Evolutionary conservation across 208 protist species (phyloP), one percentile per base, ranked within the genome.

Genomic region (Trypanosomatidae sp.): DNA sequence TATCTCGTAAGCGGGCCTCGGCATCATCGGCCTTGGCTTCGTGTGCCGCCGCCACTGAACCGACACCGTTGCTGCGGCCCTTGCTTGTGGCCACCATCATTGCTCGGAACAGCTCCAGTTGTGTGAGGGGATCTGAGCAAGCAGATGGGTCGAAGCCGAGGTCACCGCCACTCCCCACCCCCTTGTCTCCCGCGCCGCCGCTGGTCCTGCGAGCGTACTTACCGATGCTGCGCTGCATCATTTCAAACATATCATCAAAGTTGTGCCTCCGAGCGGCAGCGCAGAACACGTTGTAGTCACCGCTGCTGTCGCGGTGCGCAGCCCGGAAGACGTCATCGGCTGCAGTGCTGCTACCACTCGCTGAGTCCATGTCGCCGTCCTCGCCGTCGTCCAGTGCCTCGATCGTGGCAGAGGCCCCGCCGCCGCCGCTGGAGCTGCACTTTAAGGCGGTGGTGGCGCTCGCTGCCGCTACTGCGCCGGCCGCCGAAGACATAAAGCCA

Each of bases 31-130:
- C 1, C 58, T 77, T 77, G 25, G 49, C 66, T 19, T 77, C 74
- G 6, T 47, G 41, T n/a, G 66, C 69, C 19, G 41, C 73, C 7
- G 56, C 47, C 6, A 33, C 74, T 44, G 47, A 41, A 47, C 56
- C 66, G 25, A 13, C 49, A 41, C 39, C 56, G 41, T 7, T 59
- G 59, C 46, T 52, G 52, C 75, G 69, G 68, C 75, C 62, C 62
- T 74, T 79, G 36, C 75, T 79, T 33, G 75, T 74, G 9, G 75
- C 75, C 60, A 74, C 75, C 68, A 79, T 74, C 75, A 79, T 79
- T 19, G 75, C 69, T 0, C 75, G 75, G 55, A 71, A 79, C 8
- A 79, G 59, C 69, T 79, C 75, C 28, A 79, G 62, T 46, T 79
- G 75, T 3, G 69, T 74, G 8, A 79, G 53, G 19, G 69, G 75